A percentile compares a stretch with the other conserved stretches of the same genome.
Conservation (phyloP, 192 early-diverging fungal genomes). For the Coemansia sp. region DNA sequence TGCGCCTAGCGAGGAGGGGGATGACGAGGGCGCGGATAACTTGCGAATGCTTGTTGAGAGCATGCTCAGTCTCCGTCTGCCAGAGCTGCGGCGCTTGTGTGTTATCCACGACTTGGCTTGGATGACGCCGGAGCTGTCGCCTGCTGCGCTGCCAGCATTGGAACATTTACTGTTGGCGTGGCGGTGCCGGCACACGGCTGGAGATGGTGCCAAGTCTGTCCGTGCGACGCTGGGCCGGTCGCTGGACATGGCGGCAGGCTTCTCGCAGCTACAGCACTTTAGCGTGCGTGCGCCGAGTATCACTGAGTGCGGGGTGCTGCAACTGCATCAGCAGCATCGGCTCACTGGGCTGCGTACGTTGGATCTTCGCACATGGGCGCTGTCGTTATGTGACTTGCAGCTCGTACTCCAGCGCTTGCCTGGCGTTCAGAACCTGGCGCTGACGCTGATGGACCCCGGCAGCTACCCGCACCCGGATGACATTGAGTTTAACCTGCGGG, state of each 20-base stretch:
- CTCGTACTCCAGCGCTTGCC: conserved; percentile 16
- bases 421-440: conserved; percentile 9
- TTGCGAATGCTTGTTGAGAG: conserved; percentile 2
- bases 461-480: conserved; percentile 2
- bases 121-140: conserved; percentile 1
- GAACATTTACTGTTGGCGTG: background rate
- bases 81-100: conserved; percentile 1
- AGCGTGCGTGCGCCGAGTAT: background rate
- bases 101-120: background rate
- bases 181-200: background rate
- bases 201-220: background rate
- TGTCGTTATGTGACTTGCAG: conserved; percentile 19
- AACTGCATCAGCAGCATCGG: background rate
- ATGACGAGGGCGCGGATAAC: background rate
- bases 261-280: background rate
- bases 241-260: background rate
- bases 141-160: background rate
- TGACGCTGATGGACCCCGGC: conserved; percentile 11
- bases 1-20: background rate
- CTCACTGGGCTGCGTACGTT: conserved; percentile 4
- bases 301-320: background rate
- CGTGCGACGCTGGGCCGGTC: background rate
- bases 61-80: background rate
- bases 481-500: conserved; percentile 14
- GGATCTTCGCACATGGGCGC: conserved; percentile 18